These are phyloP conservation scores for Fraxinus velutina DNA, from an alignment of 305 asterid genomes.

Conservation along the genomic window DNA sequence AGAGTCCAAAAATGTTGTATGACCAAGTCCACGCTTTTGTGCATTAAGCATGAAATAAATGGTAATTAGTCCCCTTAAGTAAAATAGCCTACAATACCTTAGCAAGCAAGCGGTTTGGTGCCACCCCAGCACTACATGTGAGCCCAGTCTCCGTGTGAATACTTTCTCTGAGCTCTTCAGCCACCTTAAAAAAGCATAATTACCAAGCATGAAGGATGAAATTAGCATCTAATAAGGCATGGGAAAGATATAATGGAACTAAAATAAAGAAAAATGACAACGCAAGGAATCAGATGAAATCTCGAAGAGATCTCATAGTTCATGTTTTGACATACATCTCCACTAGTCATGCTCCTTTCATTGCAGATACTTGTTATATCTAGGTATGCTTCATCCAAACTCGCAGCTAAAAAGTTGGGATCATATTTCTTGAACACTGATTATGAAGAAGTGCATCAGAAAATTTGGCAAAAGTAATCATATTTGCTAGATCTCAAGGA, in stretches of 20 bases:
- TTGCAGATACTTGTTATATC: conserved; percentile 74
- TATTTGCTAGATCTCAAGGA: not conserved
- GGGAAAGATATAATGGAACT: not conserved
- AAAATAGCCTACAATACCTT: conserved; percentile 51
- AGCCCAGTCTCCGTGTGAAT: conserved; percentile 77
- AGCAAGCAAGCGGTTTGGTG: conserved; percentile 86
- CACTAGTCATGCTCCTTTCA: conserved; percentile 62
- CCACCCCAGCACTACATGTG: conserved; percentile 98
- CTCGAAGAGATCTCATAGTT: conserved; percentile 9
- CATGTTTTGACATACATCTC: conserved; percentile 52
- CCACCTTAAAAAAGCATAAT: conserved; percentile 56
- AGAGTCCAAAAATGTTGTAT: not conserved
- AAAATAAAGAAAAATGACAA: not conserved
- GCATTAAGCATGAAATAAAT: not conserved
- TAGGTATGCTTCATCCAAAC: conserved; percentile 96
- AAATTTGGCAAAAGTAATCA: conserved; percentile 22
- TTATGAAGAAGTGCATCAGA: conserved; percentile 23
- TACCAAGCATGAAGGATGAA: conserved; percentile 8
- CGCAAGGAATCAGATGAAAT: conserved; percentile 2
- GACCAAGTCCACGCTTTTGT: not conserved
- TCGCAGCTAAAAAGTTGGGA: conserved; percentile 71
- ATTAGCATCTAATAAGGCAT: conserved; percentile 6
- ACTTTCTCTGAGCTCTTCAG: conserved; percentile 75
- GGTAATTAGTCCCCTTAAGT: conserved; percentile 6
- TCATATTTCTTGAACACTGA: conserved; percentile 77